These are phyloP conservation scores for Colletotrichum siamense DNA, from an alignment of 2,329 filamentous ascomycete genomes.

Conservation along the genomic window DNA sequence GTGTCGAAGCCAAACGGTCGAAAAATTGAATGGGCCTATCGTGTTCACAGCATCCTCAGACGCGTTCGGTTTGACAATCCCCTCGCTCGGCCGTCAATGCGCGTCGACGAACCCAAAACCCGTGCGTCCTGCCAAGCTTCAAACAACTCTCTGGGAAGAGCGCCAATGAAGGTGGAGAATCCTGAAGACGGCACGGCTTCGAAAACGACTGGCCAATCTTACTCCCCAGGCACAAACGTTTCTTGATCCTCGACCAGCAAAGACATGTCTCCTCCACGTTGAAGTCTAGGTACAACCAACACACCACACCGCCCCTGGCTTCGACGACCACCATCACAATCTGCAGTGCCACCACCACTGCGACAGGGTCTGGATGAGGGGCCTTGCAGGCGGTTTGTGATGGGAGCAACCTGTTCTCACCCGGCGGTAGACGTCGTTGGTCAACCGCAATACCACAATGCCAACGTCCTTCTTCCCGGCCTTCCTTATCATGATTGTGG, in stretches of 20 bases:
- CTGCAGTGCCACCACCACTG: neutral
- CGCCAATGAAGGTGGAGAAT: neutral
- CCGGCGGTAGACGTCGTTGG: neutral
- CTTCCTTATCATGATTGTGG: neutral
- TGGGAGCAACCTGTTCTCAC: neutral
- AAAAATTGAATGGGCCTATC: neutral
- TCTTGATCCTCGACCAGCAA: slow-evolving; percentile 1
- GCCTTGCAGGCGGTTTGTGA: neutral
- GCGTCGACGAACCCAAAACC: slow-evolving; percentile 9
- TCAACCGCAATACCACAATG: neutral
- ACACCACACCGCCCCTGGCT: neutral
- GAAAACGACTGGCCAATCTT: neutral
- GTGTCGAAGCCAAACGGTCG: neutral
- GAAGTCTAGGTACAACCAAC: neutral
- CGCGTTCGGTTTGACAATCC: slow-evolving; percentile 8
- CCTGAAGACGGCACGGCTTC: neutral
- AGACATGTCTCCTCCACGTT: slow-evolving; percentile 12
- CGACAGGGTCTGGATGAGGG: neutral
- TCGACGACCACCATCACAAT: neutral
- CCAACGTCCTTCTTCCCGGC: neutral
- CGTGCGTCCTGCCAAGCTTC: slow-evolving; percentile 10
- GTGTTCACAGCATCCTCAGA: slow-evolving; percentile 4
- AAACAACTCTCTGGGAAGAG: neutral
- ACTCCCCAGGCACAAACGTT: neutral
- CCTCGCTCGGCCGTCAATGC: slow-evolving; percentile 15